A percentile compares a stretch with the other conserved stretches of the same genome.
phyloP scores from a whole-genome alignment of 257 asterid species.

The Paulownia fortunei region DNA sequence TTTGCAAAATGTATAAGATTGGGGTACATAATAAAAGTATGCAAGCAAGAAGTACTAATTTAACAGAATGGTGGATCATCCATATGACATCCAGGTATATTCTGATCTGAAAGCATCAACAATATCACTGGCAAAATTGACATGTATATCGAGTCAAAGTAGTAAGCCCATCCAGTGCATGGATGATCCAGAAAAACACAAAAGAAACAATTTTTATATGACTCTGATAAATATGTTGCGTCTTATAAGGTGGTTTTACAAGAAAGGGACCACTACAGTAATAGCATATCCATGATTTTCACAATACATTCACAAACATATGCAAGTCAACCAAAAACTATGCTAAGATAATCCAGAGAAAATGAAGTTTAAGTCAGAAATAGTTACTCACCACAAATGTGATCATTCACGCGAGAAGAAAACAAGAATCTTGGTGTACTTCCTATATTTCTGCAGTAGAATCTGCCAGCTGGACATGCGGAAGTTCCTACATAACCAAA shows the following conservation, averaged over 20 bases:
- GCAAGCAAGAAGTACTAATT: constrained; percentile 11
- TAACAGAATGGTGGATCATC: constrained; percentile 4
- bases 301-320: constrained; percentile 6
- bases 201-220: neutral
- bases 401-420: constrained; percentile 88
- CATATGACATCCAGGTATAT: neutral
- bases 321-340: constrained; percentile 18
- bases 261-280: neutral
- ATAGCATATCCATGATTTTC: constrained; percentile 1
- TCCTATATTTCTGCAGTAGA: constrained; percentile 89
- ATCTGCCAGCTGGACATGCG: constrained; percentile 88
- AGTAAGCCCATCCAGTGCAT: constrained; percentile 10
- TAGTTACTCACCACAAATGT: constrained; percentile 71
- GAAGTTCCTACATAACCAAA: constrained; percentile 70
- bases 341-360: neutral
- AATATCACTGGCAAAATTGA: neutral
- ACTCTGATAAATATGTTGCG: neutral
- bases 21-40: neutral
- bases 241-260: constrained; percentile 1
- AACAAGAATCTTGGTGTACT: constrained; percentile 82
- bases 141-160: neutral
- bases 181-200: neutral
- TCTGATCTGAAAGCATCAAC: constrained; percentile 1
- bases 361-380: neutral
- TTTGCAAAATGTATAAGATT: neutral